Percentiles rank a stretch among this genome's conserved stretches.
Conservation (phyloP, 768 basidiomycete species). For the Russula sp. region DNA sequence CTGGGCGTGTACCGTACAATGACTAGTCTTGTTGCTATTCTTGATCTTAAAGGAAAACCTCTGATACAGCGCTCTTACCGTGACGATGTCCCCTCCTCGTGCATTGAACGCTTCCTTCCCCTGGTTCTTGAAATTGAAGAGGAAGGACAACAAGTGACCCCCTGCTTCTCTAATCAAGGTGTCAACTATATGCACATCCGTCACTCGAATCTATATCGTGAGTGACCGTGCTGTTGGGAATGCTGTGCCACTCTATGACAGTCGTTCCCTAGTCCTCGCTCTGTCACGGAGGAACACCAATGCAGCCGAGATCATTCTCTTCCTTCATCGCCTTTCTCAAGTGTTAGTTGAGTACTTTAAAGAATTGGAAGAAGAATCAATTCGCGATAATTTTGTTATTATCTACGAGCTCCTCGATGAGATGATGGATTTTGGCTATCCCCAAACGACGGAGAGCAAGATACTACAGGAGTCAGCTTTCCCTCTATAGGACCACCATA, state of each 20-base stretch:
- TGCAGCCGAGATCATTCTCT: slow-evolving; percentile 92
- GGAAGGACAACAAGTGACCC: slow-evolving; percentile 92
- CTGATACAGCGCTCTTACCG: slow-evolving; percentile 94
- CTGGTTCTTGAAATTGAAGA: slow-evolving; percentile 94
- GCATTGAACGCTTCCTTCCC: slow-evolving; percentile 90
- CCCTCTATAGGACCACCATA: not conserved
- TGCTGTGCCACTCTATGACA: not conserved
- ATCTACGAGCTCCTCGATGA: slow-evolving; percentile 98
- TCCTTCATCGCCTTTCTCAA: slow-evolving; percentile 87
- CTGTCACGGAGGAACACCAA: slow-evolving; percentile 94
- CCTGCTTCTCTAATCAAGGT: slow-evolving; percentile 92
- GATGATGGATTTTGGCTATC: slow-evolving; percentile 99
- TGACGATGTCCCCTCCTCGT: slow-evolving; percentile 86
- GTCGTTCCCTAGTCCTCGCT: slow-evolving; percentile 63
- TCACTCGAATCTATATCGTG: slow-evolving; percentile 95
- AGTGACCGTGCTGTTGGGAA: slow-evolving; percentile 28
- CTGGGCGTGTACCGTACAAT: slow-evolving; percentile 26
- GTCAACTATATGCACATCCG: slow-evolving; percentile 99
- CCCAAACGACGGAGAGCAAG: slow-evolving; percentile 99
- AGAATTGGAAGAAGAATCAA: slow-evolving; percentile 97
- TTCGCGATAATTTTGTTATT: slow-evolving; percentile 98
- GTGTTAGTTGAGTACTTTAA: slow-evolving; percentile 99
- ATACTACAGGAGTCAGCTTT: slow-evolving; percentile 80
- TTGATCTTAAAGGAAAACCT: slow-evolving; percentile 98
- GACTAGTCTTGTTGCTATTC: slow-evolving; percentile 80